Evolutionary conservation across 495 filamentous ascomycete species (phyloP).

Genomic region (Aspergillus taichungensis): DNA sequence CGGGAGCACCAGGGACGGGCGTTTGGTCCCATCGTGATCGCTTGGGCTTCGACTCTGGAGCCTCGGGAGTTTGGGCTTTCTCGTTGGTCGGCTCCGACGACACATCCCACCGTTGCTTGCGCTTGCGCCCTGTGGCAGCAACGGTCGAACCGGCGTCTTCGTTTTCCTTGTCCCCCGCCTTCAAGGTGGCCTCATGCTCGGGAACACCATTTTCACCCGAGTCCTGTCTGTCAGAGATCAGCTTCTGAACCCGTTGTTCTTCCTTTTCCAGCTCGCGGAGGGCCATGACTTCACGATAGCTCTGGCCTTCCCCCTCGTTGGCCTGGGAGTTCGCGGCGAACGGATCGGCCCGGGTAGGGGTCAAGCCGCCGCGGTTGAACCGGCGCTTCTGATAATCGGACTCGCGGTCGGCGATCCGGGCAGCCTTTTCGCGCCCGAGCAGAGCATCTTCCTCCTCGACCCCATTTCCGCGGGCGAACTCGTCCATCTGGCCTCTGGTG

Average conservation of each 20-base stretch:
- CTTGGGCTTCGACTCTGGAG: conserved; percentile 53
- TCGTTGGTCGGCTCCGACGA: conserved; percentile 39
- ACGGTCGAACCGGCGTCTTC: conserved; percentile 60
- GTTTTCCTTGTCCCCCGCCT: conserved; percentile 63
- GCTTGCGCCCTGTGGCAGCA: conserved; percentile 58
- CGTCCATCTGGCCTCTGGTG: conserved; percentile 80
- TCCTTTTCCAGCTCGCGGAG: conserved; percentile 86
- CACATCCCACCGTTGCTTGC: conserved; percentile 93
- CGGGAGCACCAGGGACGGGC: conserved; percentile 46
- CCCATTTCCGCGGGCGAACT: conserved; percentile 77
- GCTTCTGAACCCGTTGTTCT: conserved; percentile 75
- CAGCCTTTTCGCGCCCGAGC: conserved; percentile 77
- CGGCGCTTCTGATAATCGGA: conserved; percentile 97
- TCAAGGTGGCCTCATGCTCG: conserved; percentile 64
- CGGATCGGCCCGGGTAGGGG: conserved; percentile 81
- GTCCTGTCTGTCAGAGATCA: conserved; percentile 69
- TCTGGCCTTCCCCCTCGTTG: conserved; percentile 59
- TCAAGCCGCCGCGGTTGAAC: conserved; percentile 70
- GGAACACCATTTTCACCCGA: conserved; percentile 49
- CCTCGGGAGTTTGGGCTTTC: conserved; percentile 34
- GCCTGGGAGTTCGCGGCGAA: conserved; percentile 70
- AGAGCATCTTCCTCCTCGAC: conserved; percentile 91
- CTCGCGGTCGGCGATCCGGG: conserved; percentile 82
- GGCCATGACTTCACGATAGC: conserved; percentile 88
- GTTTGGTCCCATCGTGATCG: conserved; percentile 90